These are phyloP conservation scores for Acanthamoeba healyi DNA, from an alignment of 208 protist genomes.

Conservation along the genomic window DNA sequence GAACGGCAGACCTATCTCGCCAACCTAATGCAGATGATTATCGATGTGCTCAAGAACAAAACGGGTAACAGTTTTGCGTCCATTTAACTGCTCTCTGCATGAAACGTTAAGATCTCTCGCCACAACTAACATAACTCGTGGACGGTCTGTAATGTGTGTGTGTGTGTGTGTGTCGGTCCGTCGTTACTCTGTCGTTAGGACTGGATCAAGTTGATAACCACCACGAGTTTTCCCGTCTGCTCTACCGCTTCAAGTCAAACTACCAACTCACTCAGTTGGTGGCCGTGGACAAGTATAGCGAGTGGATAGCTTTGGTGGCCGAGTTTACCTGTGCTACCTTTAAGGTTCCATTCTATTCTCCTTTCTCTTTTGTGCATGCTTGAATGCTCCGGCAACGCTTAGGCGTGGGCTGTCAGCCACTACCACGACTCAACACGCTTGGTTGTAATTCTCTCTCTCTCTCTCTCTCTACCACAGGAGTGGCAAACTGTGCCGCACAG, in stretches of 20 bases:
- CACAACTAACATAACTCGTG: no score
- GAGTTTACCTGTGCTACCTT: constrained; percentile 87
- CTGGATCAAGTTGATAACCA: constrained; percentile 88
- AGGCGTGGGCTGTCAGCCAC: neutral
- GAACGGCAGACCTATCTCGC: constrained; percentile 85
- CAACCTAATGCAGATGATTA: constrained; percentile 81
- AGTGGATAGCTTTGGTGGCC: constrained; percentile 87
- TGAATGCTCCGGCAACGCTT: neutral
- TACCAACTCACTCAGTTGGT: constrained; percentile 89
- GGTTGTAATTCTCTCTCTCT: no score
- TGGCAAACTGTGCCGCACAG: constrained; percentile 77
- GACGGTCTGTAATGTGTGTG: no score
- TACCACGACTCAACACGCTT: no score
- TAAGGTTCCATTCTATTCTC: constrained; percentile 53
- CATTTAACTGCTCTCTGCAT: neutral
- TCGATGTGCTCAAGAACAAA: constrained; percentile 82
- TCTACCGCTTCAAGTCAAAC: constrained; percentile 90
- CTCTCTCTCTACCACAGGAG: neutral
- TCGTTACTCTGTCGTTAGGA: no score
- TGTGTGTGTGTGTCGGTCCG: no score
- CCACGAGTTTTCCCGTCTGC: constrained; percentile 89
- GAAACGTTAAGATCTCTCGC: neutral
- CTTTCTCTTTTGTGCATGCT: neutral
- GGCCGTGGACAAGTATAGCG: constrained; percentile 76
- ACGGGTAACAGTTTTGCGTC: constrained; percentile 68